A percentile compares a stretch with the other conserved stretches of the same genome.
Conservation (phyloP, 2,329 filamentous ascomycete genomes). For the Aspergillus jensenii region DNA sequence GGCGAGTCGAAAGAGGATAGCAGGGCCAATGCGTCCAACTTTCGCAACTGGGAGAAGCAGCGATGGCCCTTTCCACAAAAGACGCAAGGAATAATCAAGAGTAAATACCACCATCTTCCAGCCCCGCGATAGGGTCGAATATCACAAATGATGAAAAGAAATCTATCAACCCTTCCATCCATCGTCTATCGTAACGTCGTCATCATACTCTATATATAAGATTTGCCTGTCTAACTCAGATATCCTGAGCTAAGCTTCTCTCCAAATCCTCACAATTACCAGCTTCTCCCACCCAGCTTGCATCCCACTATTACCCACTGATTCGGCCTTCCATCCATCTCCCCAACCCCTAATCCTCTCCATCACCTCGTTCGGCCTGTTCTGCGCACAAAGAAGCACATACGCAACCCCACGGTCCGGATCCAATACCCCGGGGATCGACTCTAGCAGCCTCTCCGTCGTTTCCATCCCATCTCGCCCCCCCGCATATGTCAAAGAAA, state of each 20-base stretch:
- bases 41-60: background rate
- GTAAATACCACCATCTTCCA: background rate
- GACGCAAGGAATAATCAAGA: background rate
- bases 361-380: slow-evolving; percentile 76
- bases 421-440: slow-evolving; percentile 65
- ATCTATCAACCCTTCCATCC: background rate
- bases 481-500: slow-evolving; percentile 85
- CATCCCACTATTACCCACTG: slow-evolving; percentile 78
- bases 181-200: background rate
- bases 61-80: background rate
- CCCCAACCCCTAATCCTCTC: slow-evolving; percentile 59
- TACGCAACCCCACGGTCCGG: slow-evolving; percentile 75
- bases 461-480: slow-evolving; percentile 91
- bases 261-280: slow-evolving; percentile 84
- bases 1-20: background rate
- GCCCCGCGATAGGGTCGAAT: background rate
- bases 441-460: slow-evolving; percentile 73
- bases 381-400: slow-evolving; percentile 85
- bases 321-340: slow-evolving; percentile 70
- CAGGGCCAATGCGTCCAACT: background rate
- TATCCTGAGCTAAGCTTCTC: slow-evolving; percentile 28
- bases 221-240: background rate
- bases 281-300: slow-evolving; percentile 93
- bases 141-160: slow-evolving; percentile 1
- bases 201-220: background rate